Conservation (phyloP, 371 early-diverging fungal species). For the Catenaria anguillulae region DNA sequence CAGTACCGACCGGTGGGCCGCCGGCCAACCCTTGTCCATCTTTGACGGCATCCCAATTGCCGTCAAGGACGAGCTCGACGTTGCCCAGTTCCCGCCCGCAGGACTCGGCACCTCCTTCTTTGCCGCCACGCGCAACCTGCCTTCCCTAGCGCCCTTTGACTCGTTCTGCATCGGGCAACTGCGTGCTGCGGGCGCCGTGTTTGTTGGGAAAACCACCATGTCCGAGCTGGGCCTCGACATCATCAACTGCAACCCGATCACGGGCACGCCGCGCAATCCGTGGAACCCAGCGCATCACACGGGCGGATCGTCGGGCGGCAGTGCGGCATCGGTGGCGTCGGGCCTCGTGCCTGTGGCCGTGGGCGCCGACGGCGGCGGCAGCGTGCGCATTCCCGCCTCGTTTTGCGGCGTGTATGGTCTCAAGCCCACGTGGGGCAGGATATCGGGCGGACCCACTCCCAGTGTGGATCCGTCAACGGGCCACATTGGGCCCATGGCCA, state of each 20-base stretch:
- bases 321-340: background rate
- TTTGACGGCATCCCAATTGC: constrained; percentile 35
- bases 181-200: background rate
- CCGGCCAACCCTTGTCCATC: constrained; percentile 31
- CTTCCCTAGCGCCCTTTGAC: constrained; percentile 20
- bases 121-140: background rate
- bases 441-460: constrained; percentile 18
- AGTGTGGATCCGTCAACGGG: constrained; percentile 40
- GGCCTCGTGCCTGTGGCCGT: constrained; percentile 1
- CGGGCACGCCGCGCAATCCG: constrained; percentile 51
- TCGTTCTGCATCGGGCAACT: background rate
- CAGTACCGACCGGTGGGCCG: constrained; percentile 35
- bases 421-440: constrained; percentile 2
- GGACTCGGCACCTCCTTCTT: constrained; percentile 11
- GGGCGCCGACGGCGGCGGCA: constrained; percentile 4
- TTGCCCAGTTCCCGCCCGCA: constrained; percentile 24
- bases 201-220: constrained; percentile 1
- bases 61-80: constrained; percentile 6
- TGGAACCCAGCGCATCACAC: constrained; percentile 29
- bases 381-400: constrained; percentile 2
- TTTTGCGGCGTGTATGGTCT: constrained; percentile 2
- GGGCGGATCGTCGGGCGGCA: background rate
- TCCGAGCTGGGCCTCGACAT: constrained; percentile 5
- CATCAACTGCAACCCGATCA: constrained; percentile 18
- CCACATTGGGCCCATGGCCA: constrained; percentile 44